Evolutionary conservation across 306 rosid genomes (phyloP).

Genomic region (Citrullus mucosospermus): DNA sequence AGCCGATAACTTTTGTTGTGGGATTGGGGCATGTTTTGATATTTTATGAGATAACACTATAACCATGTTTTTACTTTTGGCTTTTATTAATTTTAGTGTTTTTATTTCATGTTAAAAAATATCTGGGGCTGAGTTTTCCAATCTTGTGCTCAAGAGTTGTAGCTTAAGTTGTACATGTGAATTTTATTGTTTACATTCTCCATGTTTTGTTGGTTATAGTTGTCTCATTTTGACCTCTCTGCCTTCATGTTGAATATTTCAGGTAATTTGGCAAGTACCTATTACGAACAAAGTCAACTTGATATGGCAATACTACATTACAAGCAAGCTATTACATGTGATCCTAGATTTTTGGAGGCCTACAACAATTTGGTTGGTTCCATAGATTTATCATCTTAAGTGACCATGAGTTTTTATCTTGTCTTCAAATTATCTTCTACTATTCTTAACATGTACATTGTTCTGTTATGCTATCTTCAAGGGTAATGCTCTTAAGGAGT

Average conservation of each 20-base stretch:
- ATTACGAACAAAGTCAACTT: conserved; percentile 88
- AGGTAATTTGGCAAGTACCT: conserved; percentile 90
- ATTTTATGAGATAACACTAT: neutral
- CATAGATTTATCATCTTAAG: conserved; percentile 1
- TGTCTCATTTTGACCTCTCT: neutral
- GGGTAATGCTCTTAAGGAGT: conserved; percentile 96
- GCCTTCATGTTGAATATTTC: neutral
- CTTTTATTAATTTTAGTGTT: neutral
- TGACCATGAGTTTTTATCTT: neutral
- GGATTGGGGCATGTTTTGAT: neutral
- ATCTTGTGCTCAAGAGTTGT: neutral
- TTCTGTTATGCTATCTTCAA: neutral
- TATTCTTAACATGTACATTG: neutral
- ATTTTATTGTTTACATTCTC: neutral
- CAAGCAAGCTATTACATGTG: conserved; percentile 83
- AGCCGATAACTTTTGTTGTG: neutral
- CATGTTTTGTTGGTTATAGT: neutral
- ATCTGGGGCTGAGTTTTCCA: neutral
- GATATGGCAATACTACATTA: conserved; percentile 92
- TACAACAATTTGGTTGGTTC: conserved; percentile 86
- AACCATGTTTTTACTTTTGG: neutral
- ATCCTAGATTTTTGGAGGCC: conserved; percentile 94
- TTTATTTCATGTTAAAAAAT: neutral
- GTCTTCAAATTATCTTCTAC: neutral
- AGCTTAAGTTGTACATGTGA: neutral